A percentile compares a stretch with the other conserved stretches of the same genome.
phyloP scores from a whole-genome alignment of 345 rosid species.

The Aegle marmelos region DNA sequence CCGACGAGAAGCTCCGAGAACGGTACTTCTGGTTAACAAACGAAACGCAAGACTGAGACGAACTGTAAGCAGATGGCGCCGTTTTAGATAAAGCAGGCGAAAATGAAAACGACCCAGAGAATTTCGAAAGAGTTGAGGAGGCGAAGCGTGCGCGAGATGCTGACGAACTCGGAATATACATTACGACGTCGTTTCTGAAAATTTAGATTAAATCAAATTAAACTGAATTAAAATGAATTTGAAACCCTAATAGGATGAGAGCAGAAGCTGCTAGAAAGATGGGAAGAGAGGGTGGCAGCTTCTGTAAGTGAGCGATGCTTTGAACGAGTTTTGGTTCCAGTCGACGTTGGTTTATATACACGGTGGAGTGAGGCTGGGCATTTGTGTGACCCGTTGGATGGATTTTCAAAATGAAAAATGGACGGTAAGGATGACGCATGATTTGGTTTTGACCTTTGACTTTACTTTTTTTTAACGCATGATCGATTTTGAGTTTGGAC shows the following conservation, averaged over 20 bases:
- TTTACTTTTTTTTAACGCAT: neutral
- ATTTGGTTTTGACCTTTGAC: neutral
- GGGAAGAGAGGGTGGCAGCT: neutral
- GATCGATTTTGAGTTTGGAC: neutral
- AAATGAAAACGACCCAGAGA: constrained; percentile 31
- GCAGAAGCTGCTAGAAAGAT: neutral
- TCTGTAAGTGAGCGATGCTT: neutral
- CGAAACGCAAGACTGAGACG: constrained; percentile 23
- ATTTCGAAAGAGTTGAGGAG: constrained; percentile 25
- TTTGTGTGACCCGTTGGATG: constrained; percentile 6
- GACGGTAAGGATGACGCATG: neutral
- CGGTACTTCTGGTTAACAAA: constrained; percentile 26
- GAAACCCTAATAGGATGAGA: neutral
- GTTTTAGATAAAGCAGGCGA: constrained; percentile 13
- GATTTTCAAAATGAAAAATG: neutral
- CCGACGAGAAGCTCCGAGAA: constrained; percentile 37
- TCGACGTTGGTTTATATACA: neutral
- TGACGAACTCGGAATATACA: constrained; percentile 11
- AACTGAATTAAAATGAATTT: neutral
- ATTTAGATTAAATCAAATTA: neutral
- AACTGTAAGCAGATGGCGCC: constrained; percentile 10
- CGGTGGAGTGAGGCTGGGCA: neutral
- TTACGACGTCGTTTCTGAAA: neutral
- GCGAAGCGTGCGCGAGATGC: constrained; percentile 39
- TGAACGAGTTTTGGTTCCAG: neutral